phyloP scores from a whole-genome alignment of 192 early-diverging fungal species.

The Backusella westeae region DNA sequence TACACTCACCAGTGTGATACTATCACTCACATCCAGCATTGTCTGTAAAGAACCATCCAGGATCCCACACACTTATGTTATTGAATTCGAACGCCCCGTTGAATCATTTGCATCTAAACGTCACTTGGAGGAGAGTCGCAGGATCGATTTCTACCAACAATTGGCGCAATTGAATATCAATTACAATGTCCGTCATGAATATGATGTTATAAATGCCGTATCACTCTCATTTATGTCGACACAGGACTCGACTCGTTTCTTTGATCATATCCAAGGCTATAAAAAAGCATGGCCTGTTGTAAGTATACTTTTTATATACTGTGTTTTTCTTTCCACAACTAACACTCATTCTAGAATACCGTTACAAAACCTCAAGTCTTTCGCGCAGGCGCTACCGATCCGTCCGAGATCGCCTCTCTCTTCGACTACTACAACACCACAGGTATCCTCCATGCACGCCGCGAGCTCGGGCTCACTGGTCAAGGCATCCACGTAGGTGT shows the following conservation, averaged over 20 bases:
- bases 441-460: constrained; percentile 36
- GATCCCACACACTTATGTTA: constrained; percentile 19
- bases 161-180: constrained; percentile 22
- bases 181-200: constrained; percentile 40
- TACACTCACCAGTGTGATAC: not conserved
- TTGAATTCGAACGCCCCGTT: constrained; percentile 24
- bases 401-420: not conserved
- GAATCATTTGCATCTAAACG: not conserved
- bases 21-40: not conserved
- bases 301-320: not conserved
- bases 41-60: not conserved
- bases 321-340: not conserved
- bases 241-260: constrained; percentile 26
- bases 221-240: constrained; percentile 39
- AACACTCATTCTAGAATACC: not conserved
- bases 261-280: constrained; percentile 24
- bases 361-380: constrained; percentile 11
- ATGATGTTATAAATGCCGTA: constrained; percentile 44
- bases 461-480: constrained; percentile 37
- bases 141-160: constrained; percentile 22
- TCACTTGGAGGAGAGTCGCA: constrained; percentile 13
- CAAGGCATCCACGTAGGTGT: constrained; percentile 51
- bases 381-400: constrained; percentile 6
- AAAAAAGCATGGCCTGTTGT: constrained; percentile 49
- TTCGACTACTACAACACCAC: constrained; percentile 39